Conservation (phyloP, 2,329 filamentous ascomycete species). For the Didymella pinodella region DNA sequence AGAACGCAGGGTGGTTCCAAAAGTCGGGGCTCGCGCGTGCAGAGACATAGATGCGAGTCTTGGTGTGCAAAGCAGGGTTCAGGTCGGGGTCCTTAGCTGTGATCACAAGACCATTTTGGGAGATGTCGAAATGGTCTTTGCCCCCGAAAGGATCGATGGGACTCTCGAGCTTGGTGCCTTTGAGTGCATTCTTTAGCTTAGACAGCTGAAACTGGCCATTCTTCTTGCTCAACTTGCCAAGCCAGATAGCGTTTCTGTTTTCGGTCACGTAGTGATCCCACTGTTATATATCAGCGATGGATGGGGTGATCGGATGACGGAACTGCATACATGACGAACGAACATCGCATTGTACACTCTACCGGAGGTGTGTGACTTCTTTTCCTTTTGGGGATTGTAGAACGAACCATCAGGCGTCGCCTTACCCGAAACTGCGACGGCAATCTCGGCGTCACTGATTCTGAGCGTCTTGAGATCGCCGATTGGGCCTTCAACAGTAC, state of each 20-base stretch:
- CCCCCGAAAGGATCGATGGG: slow-evolving; percentile 83
- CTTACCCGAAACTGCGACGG: slow-evolving; percentile 63
- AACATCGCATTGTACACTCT: slow-evolving; percentile 78
- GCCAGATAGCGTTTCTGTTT: slow-evolving; percentile 76
- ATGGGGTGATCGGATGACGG: not conserved
- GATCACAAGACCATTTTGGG: slow-evolving; percentile 71
- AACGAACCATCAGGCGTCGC: slow-evolving; percentile 74
- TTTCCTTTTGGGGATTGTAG: slow-evolving; percentile 69
- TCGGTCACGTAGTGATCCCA: slow-evolving; percentile 80
- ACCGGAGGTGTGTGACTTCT: slow-evolving; percentile 68
- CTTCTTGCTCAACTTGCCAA: slow-evolving; percentile 63
- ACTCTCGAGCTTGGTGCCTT: slow-evolving; percentile 65
- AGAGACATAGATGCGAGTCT: slow-evolving; percentile 77
- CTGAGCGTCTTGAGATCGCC: slow-evolving; percentile 57
- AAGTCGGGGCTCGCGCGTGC: slow-evolving; percentile 69
- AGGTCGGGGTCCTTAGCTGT: slow-evolving; percentile 77
- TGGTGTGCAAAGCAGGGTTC: slow-evolving; percentile 77
- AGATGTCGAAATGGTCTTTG: slow-evolving; percentile 79
- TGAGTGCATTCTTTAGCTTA: slow-evolving; percentile 70
- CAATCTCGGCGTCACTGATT: slow-evolving; percentile 50
- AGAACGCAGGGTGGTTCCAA: slow-evolving; percentile 34
- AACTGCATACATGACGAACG: slow-evolving; percentile 65
- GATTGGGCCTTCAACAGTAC: slow-evolving; percentile 56
- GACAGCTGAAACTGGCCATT: slow-evolving; percentile 47
- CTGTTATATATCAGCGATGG: not conserved